Evolutionary conservation across 805 yeast genomes (phyloP), one percentile per base, ranked within the genome.

Genomic region (Saccharomycopsis capsularis): DNA sequence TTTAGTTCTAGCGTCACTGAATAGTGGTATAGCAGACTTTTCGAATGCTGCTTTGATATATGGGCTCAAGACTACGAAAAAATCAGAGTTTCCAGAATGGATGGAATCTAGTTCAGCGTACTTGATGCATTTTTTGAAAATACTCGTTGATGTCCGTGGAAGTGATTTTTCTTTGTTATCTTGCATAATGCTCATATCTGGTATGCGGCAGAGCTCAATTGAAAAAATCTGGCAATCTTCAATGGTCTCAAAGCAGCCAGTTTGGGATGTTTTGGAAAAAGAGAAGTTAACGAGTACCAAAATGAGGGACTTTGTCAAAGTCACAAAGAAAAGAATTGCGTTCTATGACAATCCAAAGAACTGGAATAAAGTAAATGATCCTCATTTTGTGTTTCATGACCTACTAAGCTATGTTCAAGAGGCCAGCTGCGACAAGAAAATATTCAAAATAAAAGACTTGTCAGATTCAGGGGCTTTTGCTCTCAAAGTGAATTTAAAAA

Each of bases 21-120:
- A 82, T 57, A 62, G 62, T 15, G 78, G 76, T 43, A 58, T 80
- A 5, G 67, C 69, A 11, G 54, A 61, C 0, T 59, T 78, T 0
- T 64, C 63, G 25, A 63, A 62, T 18, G 60, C 65, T 27, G 62
- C 81, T 23, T 63, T 64, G 13, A 54, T 57, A 16, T 67, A 68
- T 51, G 77, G 73, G 2, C 61, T 77, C n/a, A 68, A 68, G 3
- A 62, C 64, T 39, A 63, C 67, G 35, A 75, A 70, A 53, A 61
- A 78, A 22, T 66, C 73, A 1, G 63, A 74, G 15, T 65, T 71
- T 3, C 77, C 81, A 4, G 61, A 68, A 9, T 81, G 87, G 87
- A 56, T 72, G 9, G 50, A 69, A 56, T 56, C 70, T 69, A 19
- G 72, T 0, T 68, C 73, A 25, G 42, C 23, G 23, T 62, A 72